Evolutionary conservation across 2,329 filamentous ascomycete genomes (phyloP), one percentile per base, ranked within the genome.

Genomic region (Nannizziopsis barbatae): DNA sequence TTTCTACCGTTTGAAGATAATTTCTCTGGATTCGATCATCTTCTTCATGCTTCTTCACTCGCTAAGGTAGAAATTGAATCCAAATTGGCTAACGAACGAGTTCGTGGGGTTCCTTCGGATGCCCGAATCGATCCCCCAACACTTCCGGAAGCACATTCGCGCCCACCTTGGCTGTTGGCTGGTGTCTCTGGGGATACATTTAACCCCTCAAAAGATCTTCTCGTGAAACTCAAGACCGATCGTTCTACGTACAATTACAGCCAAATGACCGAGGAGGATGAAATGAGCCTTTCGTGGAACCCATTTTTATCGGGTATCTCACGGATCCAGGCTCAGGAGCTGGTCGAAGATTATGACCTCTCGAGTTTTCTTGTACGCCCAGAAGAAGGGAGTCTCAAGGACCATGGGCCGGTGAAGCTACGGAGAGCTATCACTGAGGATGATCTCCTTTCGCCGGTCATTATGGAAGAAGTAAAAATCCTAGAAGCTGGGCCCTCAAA

Each of bases 111-210:
- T 9, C 72, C 75, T 51, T 54, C 72, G 0, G 72, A 65, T 3
- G 63, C 65, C 43, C 67, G 75, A 35, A 66, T 76, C 1, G 56
- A 67, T n/a, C 66, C 77, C 3, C 75, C 75, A 0, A 22, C 60
- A 0, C 58, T 79, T 51, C 70, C 73, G 22, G 67, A 71, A 32
- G 60, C 64, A 0, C 53, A 62, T 12, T 64, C 68, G 9, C 51
- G 58, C 5, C 60, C 71, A 3, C 75, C 74, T 1, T 80, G 77
- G 77, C 14, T 38, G 9, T 12, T 15, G 31, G 12, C 14, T 31
- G 27, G 17, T n/a, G 7, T 15, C 7, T 11, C 22, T 5, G 8
- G 22, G 4, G 15, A 39, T 11, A 14, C 11, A 9, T 1, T 20
- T 5, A 14, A 11, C 18, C 10, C 2, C 32, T 2, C 11, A 17